Evolutionary conservation across 1,139 yeast species (phyloP).

Genomic region (Yamadazyma songkhlaensis): DNA sequence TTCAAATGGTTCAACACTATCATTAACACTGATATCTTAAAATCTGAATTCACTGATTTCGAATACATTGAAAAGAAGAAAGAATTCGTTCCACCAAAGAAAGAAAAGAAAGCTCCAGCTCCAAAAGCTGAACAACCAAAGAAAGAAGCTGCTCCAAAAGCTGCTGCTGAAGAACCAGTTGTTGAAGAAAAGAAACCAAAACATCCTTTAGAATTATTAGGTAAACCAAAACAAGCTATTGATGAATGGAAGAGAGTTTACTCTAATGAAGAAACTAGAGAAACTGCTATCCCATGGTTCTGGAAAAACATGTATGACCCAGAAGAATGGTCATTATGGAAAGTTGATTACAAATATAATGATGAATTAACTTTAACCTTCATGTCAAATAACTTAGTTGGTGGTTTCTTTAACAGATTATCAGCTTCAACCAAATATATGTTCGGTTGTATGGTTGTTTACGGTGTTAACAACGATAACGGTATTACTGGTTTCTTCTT

Average conservation of each 20-base stretch:
- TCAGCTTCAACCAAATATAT: constrained; percentile 88
- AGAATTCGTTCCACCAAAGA: constrained; percentile 76
- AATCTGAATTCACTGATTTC: constrained; percentile 39
- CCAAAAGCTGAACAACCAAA: constrained; percentile 19
- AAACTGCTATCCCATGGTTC: constrained; percentile 95
- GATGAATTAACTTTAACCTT: constrained; percentile 95
- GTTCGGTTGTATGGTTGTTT: constrained; percentile 92
- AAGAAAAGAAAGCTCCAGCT: constrained; percentile 55
- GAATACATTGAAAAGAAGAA: constrained; percentile 64
- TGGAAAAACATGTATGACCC: constrained; percentile 89
- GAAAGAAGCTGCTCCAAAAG: constrained; percentile 31
- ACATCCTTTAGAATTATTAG: constrained; percentile 89
- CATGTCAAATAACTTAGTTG: constrained; percentile 98
- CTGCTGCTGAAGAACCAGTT: constrained; percentile 40
- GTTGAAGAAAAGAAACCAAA: constrained; percentile 66
- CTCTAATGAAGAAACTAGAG: constrained; percentile 98
- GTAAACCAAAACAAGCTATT: constrained; percentile 66
- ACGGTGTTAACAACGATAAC: constrained; percentile 98
- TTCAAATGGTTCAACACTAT: constrained; percentile 88
- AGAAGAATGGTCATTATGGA: constrained; percentile 93
- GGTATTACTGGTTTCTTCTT: constrained; percentile 95
- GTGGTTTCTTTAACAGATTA: constrained; percentile 98
- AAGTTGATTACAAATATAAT: constrained; percentile 95
- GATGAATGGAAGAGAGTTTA: constrained; percentile 97
- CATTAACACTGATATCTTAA: constrained; percentile 53